Evolutionary conservation across 768 basidiomycete species (phyloP).

Genomic region (Amanita phalloides): DNA sequence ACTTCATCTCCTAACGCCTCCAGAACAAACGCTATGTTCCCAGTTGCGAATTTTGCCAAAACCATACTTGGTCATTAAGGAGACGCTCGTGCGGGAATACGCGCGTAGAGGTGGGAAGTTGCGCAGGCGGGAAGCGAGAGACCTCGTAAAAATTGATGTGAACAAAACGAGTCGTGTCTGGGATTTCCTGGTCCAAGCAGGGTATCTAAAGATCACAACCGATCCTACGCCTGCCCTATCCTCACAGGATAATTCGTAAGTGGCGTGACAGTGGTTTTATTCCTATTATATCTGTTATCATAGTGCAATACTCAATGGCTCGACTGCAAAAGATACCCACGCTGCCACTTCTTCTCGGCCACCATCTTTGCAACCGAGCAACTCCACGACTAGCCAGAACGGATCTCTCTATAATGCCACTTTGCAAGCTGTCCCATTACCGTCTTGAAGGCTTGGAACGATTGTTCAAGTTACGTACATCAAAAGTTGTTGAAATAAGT

Average conservation of each 20-base stretch:
- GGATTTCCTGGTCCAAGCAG: conserved; percentile 86
- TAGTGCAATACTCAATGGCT: neutral
- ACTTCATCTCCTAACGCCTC: conserved; percentile 79
- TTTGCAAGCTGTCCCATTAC: conserved; percentile 19
- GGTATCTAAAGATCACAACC: conserved; percentile 63
- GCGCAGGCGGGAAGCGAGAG: conserved; percentile 78
- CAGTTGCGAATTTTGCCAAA: conserved; percentile 86
- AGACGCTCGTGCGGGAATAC: conserved; percentile 89
- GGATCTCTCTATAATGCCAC: conserved; percentile 26
- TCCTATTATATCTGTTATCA: neutral
- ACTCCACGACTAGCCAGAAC: conserved; percentile 23
- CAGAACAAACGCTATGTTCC: conserved; percentile 84
- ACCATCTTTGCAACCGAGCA: conserved; percentile 4
- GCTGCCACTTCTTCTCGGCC: neutral
- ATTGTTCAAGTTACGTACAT: too few relatives aligned
- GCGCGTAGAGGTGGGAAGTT: conserved; percentile 83
- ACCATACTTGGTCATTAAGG: conserved; percentile 93
- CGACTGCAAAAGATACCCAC: neutral
- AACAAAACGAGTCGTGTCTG: conserved; percentile 89
- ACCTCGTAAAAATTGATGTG: conserved; percentile 87
- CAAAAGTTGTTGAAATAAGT: neutral
- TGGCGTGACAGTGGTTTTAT: neutral
- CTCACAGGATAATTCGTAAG: conserved; percentile 1
- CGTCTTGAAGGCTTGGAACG: neutral
- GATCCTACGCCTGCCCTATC: conserved; percentile 18